phyloP scores from a whole-genome alignment of 1,284 basidiomycete genomes.

The Fomes fomentarius region DNA sequence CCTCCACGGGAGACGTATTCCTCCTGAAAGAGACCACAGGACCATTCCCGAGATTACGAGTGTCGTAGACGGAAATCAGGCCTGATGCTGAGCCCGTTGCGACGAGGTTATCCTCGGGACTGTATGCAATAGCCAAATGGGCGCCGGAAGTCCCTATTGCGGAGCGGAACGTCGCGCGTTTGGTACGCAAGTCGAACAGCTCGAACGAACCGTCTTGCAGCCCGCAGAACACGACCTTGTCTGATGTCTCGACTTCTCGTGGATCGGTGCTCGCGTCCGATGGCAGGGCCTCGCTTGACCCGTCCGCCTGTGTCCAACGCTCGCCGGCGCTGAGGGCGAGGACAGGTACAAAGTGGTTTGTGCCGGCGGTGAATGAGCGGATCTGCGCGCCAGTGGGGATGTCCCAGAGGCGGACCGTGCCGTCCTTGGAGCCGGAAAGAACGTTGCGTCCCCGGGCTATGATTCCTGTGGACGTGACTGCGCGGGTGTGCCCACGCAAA shows the following conservation, averaged over 20 bases:
- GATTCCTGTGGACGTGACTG: constrained; percentile 62
- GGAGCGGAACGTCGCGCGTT: constrained; percentile 47
- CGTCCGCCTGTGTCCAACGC: constrained; percentile 25
- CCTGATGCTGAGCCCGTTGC: constrained; percentile 71
- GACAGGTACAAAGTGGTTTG: constrained; percentile 43
- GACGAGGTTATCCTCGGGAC: constrained; percentile 44
- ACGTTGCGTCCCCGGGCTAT: constrained; percentile 68
- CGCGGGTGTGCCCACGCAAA: constrained; percentile 70
- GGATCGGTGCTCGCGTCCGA: constrained; percentile 33
- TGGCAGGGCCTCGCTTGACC: not conserved
- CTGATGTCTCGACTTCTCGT: constrained; percentile 51
- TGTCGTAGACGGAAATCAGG: constrained; percentile 60
- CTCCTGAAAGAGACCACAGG: constrained; percentile 53
- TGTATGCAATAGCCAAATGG: constrained; percentile 48
- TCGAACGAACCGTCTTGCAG: constrained; percentile 62
- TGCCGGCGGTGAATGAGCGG: constrained; percentile 40
- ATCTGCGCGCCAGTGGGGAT: constrained; percentile 58
- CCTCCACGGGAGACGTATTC: constrained; percentile 60
- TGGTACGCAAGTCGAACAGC: constrained; percentile 58
- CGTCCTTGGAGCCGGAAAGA: constrained; percentile 66
- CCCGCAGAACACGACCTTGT: constrained; percentile 56
- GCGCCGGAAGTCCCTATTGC: constrained; percentile 3
- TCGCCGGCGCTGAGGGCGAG: constrained; percentile 49
- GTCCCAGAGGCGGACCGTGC: constrained; percentile 77
- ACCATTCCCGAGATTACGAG: constrained; percentile 39